Conservation (phyloP, 1,139 yeast genomes). For the Lizanozyma gosingica region DNA sequence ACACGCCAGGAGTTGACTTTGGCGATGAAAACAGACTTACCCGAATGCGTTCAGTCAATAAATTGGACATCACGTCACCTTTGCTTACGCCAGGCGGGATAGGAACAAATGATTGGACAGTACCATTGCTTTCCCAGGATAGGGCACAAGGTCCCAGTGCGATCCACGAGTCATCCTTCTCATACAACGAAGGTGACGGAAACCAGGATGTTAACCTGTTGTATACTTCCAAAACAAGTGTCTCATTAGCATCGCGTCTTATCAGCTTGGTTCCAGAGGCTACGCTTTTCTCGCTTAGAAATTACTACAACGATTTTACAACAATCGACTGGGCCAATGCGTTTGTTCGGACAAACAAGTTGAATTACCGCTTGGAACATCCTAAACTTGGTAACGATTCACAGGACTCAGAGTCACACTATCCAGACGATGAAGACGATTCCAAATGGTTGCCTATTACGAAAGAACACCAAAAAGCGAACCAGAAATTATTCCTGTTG, state of each 20-base stretch:
- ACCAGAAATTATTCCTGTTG: constrained; percentile 12
- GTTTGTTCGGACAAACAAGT: constrained; percentile 36
- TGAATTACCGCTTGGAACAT: constrained; percentile 30
- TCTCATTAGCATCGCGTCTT: constrained; percentile 13
- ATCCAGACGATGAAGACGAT: constrained; percentile 1
- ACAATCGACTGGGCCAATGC: constrained; percentile 65
- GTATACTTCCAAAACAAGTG: constrained; percentile 12
- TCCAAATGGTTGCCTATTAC: neutral
- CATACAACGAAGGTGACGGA: neutral
- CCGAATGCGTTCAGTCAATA: neutral
- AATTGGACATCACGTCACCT: neutral
- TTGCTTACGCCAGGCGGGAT: neutral
- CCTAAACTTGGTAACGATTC: constrained; percentile 14
- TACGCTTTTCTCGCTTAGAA: constrained; percentile 15
- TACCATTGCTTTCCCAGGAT: neutral
- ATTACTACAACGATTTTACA: constrained; percentile 54
- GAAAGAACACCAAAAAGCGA: neutral
- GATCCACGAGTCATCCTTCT: neutral
- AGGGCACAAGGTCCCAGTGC: neutral
- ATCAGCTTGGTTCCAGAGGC: constrained; percentile 13
- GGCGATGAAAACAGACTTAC: neutral
- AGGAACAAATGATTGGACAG: neutral
- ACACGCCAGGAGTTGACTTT: neutral
- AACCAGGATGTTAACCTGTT: constrained; percentile 2
- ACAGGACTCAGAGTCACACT: neutral